These are phyloP conservation scores for Panus rudis DNA, from an alignment of 768 basidiomycete genomes.

Conservation along the genomic window DNA sequence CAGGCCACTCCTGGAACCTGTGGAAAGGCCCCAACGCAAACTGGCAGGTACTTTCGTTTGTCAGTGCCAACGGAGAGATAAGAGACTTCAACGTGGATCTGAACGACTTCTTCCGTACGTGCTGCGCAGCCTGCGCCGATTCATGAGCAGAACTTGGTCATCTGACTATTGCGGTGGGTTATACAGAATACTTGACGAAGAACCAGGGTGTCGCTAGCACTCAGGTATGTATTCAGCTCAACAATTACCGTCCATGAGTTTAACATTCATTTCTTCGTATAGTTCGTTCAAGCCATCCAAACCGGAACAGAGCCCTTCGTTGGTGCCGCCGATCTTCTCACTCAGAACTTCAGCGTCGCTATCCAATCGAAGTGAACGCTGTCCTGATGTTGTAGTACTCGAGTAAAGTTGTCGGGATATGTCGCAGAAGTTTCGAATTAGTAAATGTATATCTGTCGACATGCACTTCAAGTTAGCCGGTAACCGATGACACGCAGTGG, in stretches of 20 bases:
- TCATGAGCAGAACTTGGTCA: background rate
- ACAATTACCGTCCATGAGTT: background rate
- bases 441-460: no score
- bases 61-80: conserved; percentile 40
- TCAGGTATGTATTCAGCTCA: conserved; percentile 28
- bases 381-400: background rate
- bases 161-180: background rate
- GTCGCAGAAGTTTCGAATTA: no score
- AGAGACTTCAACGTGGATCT: conserved; percentile 45
- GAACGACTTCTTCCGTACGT: conserved; percentile 48
- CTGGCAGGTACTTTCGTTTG: conserved; percentile 54
- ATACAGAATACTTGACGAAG: conserved; percentile 36
- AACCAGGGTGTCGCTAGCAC: conserved; percentile 41
- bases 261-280: background rate
- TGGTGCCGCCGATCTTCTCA: conserved; percentile 41
- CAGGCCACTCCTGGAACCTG: conserved; percentile 47
- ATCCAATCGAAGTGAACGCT: conserved; percentile 15
- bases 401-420: no score
- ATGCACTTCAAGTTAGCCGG: no score
- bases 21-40: conserved; percentile 48
- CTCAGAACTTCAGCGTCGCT: conserved; percentile 33
- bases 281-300: conserved; percentile 50
- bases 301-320: conserved; percentile 50
- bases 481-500: no score
- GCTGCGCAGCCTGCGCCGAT: background rate